Evolutionary conservation across 2,329 filamentous ascomycete species (phyloP).

Genomic region (Aspergillus unguis): DNA sequence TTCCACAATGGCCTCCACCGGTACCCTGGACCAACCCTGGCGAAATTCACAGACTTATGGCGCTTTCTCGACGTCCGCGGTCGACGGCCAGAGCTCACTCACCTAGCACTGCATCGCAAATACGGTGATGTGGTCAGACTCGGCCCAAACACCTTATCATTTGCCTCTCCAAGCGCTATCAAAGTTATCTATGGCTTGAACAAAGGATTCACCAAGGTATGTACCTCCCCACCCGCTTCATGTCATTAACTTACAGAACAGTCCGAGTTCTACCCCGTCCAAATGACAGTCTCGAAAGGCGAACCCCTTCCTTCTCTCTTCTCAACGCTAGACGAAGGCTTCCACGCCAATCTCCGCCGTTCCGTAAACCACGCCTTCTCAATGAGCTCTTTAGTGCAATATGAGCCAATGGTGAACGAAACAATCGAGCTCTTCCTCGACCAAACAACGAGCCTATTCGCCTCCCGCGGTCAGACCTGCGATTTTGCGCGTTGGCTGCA

Average conservation of each 20-base stretch:
- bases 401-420: constrained; percentile 17
- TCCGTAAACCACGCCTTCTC: constrained; percentile 17
- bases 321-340: constrained; percentile 56
- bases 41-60: constrained; percentile 70
- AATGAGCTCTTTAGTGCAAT: constrained; percentile 16
- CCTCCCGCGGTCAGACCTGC: constrained; percentile 6
- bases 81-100: constrained; percentile 64
- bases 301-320: constrained; percentile 69
- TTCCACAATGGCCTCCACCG: constrained; percentile 8
- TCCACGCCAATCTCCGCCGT: constrained; percentile 16
- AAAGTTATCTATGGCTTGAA: constrained; percentile 80
- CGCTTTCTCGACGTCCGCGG: constrained; percentile 66
- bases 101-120: constrained; percentile 64
- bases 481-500: constrained; percentile 60
- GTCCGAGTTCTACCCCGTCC: constrained; percentile 76
- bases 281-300: constrained; percentile 69
- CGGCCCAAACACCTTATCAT: constrained; percentile 69
- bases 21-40: constrained; percentile 65
- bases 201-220: constrained; percentile 73
- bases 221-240: background rate
- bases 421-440: constrained; percentile 11
- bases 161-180: constrained; percentile 69
- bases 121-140: constrained; percentile 72
- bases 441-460: constrained; percentile 9
- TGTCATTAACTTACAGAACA: constrained; percentile 9